These are phyloP conservation scores for Pestalotiopsis sp. DNA, from an alignment of 2,329 filamentous ascomycete genomes.

Conservation along the genomic window DNA sequence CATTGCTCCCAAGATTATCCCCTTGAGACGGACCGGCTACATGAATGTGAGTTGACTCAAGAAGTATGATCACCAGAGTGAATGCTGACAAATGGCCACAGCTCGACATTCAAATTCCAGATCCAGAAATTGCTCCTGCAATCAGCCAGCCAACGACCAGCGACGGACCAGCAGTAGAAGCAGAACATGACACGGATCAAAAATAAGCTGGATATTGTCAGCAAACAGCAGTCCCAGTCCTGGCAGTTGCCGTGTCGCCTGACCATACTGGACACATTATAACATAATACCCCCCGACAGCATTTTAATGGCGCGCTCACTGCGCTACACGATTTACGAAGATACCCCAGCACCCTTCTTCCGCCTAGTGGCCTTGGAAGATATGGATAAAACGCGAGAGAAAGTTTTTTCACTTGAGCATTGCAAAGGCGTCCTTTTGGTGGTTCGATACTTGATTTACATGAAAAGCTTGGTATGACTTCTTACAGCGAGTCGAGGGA, in stretches of 20 bases:
- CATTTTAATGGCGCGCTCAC: conserved; percentile 19
- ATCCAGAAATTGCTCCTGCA: conserved; percentile 69
- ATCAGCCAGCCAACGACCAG: conserved; percentile 46
- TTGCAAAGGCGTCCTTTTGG: conserved; percentile 3
- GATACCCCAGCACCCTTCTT: conserved; percentile 23
- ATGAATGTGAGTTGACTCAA: conserved; percentile 65
- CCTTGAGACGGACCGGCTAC: conserved; percentile 82
- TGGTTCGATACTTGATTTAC: conserved; percentile 1
- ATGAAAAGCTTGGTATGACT: not conserved
- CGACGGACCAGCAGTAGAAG: conserved; percentile 24
- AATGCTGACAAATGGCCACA: conserved; percentile 37
- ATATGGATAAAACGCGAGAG: conserved; percentile 1
- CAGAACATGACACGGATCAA: conserved; percentile 3
- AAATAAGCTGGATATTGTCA: not conserved
- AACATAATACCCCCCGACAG: conserved; percentile 19
- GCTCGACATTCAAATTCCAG: conserved; percentile 81
- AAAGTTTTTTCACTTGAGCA: not conserved
- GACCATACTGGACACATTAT: not conserved
- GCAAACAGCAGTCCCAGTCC: conserved; percentile 15
- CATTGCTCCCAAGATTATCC: conserved; percentile 71
- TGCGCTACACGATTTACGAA: conserved; percentile 30
- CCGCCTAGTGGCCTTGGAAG: not conserved
- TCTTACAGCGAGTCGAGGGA: not conserved
- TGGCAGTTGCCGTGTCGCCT: not conserved
- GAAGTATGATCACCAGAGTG: not conserved